Percentiles rank a stretch among this genome's conserved stretches.
Evolutionary conservation across 1,284 basidiomycete species (phyloP).

Genomic region (Kwoniella shivajii): DNA sequence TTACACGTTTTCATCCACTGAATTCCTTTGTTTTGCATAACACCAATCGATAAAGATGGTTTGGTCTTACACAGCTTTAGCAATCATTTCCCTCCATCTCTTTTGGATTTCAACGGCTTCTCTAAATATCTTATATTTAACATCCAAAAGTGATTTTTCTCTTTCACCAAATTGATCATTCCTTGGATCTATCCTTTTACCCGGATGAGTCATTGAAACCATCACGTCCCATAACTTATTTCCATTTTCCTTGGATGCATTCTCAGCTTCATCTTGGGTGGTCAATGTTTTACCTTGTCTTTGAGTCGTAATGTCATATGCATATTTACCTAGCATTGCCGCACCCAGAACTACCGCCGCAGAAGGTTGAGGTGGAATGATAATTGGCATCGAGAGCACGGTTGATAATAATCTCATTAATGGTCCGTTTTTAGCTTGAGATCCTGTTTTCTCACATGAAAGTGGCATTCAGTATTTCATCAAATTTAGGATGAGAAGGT

Average conservation of each 20-base stretch:
- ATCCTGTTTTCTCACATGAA: constrained; percentile 59
- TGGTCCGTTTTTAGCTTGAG: constrained; percentile 81
- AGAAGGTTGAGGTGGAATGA: constrained; percentile 75
- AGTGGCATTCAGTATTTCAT: too few relatives aligned
- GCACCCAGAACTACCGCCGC: constrained; percentile 88
- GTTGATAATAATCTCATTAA: constrained; percentile 90
- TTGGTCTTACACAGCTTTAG: constrained; percentile 25
- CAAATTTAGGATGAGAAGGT: too few relatives aligned
- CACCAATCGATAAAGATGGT: too few relatives aligned
- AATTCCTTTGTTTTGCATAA: too few relatives aligned
- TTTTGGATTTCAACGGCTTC: constrained; percentile 87
- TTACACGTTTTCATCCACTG: too few relatives aligned
- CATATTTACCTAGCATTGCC: constrained; percentile 90
- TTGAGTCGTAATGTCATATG: constrained; percentile 63
- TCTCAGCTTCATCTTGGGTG: constrained; percentile 55
- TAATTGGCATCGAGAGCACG: constrained; percentile 77
- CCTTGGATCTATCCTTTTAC: constrained; percentile 70
- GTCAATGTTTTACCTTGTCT: constrained; percentile 44
- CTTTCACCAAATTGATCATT: constrained; percentile 56
- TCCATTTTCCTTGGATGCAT: constrained; percentile 62
- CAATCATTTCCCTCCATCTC: constrained; percentile 54
- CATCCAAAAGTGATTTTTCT: constrained; percentile 75
- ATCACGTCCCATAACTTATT: constrained; percentile 87
- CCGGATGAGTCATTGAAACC: constrained; percentile 92
- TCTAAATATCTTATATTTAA: constrained; percentile 91